phyloP scores from a whole-genome alignment of 1,284 basidiomycete species.

The Ustilago lituana region DNA sequence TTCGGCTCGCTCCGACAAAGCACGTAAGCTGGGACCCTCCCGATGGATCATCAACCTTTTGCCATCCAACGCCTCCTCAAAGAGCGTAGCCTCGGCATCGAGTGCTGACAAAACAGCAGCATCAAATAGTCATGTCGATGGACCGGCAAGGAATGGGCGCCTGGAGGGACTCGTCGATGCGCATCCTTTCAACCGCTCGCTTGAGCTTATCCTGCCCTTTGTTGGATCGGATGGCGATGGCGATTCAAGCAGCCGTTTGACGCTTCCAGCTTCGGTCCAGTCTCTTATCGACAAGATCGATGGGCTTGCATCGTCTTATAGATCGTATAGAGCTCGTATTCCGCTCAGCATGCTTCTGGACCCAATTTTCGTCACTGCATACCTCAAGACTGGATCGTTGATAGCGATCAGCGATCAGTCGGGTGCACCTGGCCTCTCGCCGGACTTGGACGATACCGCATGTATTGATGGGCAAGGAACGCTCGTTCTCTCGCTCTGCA shows the following conservation, averaged over 20 bases:
- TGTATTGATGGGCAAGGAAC: constrained; percentile 62
- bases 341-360: constrained; percentile 59
- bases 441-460: constrained; percentile 52
- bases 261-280: constrained; percentile 10
- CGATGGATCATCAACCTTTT: constrained; percentile 43
- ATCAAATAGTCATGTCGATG: background rate
- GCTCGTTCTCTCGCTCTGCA: constrained; percentile 59
- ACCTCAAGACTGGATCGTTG: constrained; percentile 53
- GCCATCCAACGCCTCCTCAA: background rate
- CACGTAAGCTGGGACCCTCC: constrained; percentile 31
- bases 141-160: background rate
- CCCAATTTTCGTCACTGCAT: constrained; percentile 57
- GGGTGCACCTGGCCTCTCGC: constrained; percentile 21
- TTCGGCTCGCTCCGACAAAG: constrained; percentile 55
- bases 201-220: constrained; percentile 47
- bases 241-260: background rate
- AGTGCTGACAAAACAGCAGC: background rate
- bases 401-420: constrained; percentile 46
- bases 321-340: constrained; percentile 45
- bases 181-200: constrained; percentile 58
- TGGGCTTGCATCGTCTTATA: background rate
- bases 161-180: constrained; percentile 20
- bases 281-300: constrained; percentile 15
- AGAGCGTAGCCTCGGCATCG: background rate
- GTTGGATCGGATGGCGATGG: background rate